These are phyloP conservation scores for Candida silvatica DNA, from an alignment of 805 yeast genomes.

Conservation along the genomic window DNA sequence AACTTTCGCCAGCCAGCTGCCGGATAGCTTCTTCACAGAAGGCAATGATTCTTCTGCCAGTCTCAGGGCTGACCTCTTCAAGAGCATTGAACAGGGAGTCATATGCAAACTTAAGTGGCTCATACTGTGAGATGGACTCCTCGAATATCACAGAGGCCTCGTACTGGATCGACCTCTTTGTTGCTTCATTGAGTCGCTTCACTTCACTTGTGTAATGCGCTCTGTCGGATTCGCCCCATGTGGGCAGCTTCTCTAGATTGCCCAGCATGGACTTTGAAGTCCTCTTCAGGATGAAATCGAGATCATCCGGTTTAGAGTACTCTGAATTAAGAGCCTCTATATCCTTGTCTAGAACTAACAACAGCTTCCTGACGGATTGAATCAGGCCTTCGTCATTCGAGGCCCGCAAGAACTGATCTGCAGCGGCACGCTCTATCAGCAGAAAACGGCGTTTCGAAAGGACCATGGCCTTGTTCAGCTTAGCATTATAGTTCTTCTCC, in stretches of 20 bases:
- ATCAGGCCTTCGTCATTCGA: conserved; percentile 12
- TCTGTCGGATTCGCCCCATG: conserved; percentile 45
- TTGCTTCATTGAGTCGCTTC: conserved; percentile 33
- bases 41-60: neutral
- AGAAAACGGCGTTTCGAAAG: conserved; percentile 37
- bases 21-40: neutral
- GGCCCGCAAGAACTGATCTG: conserved; percentile 16
- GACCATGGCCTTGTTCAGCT: conserved; percentile 32
- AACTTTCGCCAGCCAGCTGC: neutral
- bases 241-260: conserved; percentile 41
- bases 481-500: conserved; percentile 34
- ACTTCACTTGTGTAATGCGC: conserved; percentile 32
- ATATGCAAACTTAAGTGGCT: neutral
- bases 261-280: conserved; percentile 37
- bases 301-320: conserved; percentile 39
- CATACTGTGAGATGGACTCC: conserved; percentile 16
- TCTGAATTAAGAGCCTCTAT: conserved; percentile 43
- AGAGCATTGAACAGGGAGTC: neutral
- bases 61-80: neutral
- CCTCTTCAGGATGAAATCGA: conserved; percentile 41
- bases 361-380: conserved; percentile 12
- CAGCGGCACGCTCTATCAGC: conserved; percentile 22
- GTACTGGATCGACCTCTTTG: conserved; percentile 46
- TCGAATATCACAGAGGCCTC: conserved; percentile 51
- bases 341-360: conserved; percentile 31